phyloP scores from a whole-genome alignment of 1,284 basidiomycete genomes.

The Fomitopsis betulina region DNA sequence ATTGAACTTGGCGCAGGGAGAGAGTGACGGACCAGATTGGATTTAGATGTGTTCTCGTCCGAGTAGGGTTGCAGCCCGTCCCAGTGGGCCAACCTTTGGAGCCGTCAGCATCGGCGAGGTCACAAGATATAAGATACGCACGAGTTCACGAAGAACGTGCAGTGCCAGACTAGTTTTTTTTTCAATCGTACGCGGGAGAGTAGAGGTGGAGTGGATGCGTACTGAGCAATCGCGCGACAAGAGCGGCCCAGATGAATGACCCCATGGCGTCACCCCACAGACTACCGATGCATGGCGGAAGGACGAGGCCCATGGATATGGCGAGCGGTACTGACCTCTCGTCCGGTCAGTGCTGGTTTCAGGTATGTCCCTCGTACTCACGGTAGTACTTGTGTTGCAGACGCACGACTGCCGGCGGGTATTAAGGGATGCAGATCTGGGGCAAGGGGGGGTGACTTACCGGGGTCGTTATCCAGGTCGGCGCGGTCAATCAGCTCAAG shows the following conservation, averaged over 20 bases:
- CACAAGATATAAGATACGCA: constrained; percentile 27
- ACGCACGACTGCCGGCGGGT: constrained; percentile 51
- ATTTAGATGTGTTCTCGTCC: constrained; percentile 73
- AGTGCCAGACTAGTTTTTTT: constrained; percentile 59
- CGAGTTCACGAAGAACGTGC: constrained; percentile 79
- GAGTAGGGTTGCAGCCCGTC: constrained; percentile 75
- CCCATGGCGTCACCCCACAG: constrained; percentile 60
- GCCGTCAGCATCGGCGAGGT: not conserved
- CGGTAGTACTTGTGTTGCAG: constrained; percentile 72
- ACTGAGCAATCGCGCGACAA: constrained; percentile 60
- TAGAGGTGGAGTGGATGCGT: constrained; percentile 18
- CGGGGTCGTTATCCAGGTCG: constrained; percentile 69
- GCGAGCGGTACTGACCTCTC: constrained; percentile 50
- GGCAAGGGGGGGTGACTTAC: constrained; percentile 31
- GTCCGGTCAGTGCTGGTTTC: not conserved
- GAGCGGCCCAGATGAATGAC: constrained; percentile 65
- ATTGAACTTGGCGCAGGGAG: not conserved
- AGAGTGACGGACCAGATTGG: constrained; percentile 51
- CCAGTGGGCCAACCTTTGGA: constrained; percentile 68
- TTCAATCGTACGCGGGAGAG: not conserved
- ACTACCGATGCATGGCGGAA: constrained; percentile 50
- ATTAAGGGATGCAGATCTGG: not conserved
- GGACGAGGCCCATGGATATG: constrained; percentile 51
- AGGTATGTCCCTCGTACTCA: constrained; percentile 21
- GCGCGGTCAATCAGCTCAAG: constrained; percentile 62